Conservation (phyloP, 2,329 filamentous ascomycete species). For the Didymellaceae sp. region DNA sequence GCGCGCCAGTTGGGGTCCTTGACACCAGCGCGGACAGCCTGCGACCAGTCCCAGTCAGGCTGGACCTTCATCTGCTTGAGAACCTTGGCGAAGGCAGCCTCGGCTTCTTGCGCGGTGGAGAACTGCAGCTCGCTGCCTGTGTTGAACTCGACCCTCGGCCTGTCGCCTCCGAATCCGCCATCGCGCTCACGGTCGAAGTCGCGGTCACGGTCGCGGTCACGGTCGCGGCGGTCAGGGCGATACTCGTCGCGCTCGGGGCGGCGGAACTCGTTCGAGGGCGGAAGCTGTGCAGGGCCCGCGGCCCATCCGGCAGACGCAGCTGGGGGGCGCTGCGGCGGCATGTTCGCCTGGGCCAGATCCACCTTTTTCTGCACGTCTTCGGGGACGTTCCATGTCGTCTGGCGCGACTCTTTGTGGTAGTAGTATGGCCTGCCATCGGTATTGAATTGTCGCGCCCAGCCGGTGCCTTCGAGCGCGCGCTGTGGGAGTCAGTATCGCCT, state of each 20-base stretch:
- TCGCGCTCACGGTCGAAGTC: slow-evolving; percentile 58
- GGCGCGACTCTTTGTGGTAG: slow-evolving; percentile 87
- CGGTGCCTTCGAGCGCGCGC: slow-evolving; percentile 81
- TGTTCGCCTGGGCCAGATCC: slow-evolving; percentile 69
- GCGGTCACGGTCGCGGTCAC: slow-evolving; percentile 43
- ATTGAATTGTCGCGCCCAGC: slow-evolving; percentile 91
- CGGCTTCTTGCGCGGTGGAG: slow-evolving; percentile 77
- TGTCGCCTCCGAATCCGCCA: slow-evolving; percentile 51
- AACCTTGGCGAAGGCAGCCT: slow-evolving; percentile 90
- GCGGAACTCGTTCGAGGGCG: slow-evolving; percentile 50
- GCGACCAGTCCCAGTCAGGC: slow-evolving; percentile 91
- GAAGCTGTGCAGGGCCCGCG: slow-evolving; percentile 57
- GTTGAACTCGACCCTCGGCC: slow-evolving; percentile 42
- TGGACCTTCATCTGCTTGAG: slow-evolving; percentile 85
- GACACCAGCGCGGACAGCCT: slow-evolving; percentile 82
- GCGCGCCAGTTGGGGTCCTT: slow-evolving; percentile 93
- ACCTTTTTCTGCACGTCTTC: slow-evolving; percentile 74
- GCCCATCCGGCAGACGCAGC: slow-evolving; percentile 61
- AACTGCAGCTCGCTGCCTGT: slow-evolving; percentile 61
- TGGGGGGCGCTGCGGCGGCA: slow-evolving; percentile 50
- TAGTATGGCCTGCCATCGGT: slow-evolving; percentile 91
- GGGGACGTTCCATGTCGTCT: slow-evolving; percentile 95
- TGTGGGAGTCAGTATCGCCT: slow-evolving; percentile 47
- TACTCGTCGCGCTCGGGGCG: slow-evolving; percentile 41
- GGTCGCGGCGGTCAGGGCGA: slow-evolving; percentile 37